Base-by-base conservation (phyloP, 495 filamentous ascomycete species). In the Trichoderma asperelloides region DNA sequence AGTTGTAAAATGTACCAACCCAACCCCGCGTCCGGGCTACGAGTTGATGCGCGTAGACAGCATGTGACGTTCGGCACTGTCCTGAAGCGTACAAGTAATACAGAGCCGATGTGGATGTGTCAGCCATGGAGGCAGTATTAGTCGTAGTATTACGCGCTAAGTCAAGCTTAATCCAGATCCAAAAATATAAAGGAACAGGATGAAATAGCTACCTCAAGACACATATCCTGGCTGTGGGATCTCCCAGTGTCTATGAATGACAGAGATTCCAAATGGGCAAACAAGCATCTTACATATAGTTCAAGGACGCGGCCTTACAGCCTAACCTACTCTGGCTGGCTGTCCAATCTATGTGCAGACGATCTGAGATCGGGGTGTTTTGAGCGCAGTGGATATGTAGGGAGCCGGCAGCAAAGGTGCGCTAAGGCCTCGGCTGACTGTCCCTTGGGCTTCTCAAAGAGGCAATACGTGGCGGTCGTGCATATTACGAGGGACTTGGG, bases 71-170 rank as follows among this genome's bases (percentile, higher is more conserved):
- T 3, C 0, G n/a, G 49, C 49, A 55, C 49, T 7, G 49, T 25
- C 9, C 11, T 16, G 18, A 47, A n/a, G n/a, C 12, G 55, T 21
- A 55, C n/a, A 21, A 3, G 49, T 60, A 60, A 60, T 27, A 60
- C n/a, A 25, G 23, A 1, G 9, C 13, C 5, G 25, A 25, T 11
- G 21, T 30, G 55, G 55, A 28, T 60, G 55, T 12, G 55, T 60
- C 55, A 60, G 55, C 55, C 55, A 28, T 13, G 25, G 55, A 60
- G 55, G 30, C n/a, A n/a, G n/a, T 60, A 60, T 60, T 60, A 60
- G 55, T 60, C 55, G 55, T 21, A 21, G 55, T 30, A 60, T 27
- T 30, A 60, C 55, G 55, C 55, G 55, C 55, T 30, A 60, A 60
- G 55, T 5, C 55, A 30, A 60, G 55, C 23, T 60, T 60, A 27